Conservation (phyloP, 2,329 filamentous ascomycete genomes). For the Penicillium sp. region DNA sequence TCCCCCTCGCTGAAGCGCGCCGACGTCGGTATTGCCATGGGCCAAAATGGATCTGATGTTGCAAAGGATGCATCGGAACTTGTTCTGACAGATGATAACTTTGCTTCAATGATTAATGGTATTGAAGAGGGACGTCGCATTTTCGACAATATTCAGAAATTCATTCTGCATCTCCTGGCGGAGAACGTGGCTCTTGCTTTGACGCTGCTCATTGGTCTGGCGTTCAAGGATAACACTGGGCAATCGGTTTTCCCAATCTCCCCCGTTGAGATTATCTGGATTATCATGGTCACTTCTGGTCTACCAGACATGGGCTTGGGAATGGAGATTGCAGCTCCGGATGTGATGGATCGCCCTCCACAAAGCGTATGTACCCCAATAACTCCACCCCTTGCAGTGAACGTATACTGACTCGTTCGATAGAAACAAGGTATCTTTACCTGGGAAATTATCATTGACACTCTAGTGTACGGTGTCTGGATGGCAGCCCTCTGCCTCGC, state of each 20-base stretch:
- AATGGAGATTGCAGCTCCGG: conserved; percentile 70
- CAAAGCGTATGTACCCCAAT: conserved; percentile 49
- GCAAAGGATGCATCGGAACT: conserved; percentile 70
- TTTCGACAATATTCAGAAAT: conserved; percentile 89
- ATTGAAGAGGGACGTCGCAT: conserved; percentile 82
- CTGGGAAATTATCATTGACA: conserved; percentile 73
- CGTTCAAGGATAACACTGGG: conserved; percentile 69
- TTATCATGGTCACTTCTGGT: conserved; percentile 89
- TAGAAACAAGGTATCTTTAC: conserved; percentile 71
- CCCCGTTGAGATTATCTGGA: conserved; percentile 86
- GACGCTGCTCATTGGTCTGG: conserved; percentile 76
- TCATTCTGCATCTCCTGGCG: conserved; percentile 75
- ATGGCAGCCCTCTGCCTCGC: conserved; percentile 70
- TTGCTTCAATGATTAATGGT: conserved; percentile 80
- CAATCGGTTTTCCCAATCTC: conserved; percentile 84
- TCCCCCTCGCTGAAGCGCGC: conserved; percentile 77
- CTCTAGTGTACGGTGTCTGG: conserved; percentile 75
- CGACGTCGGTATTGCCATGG: conserved; percentile 89
- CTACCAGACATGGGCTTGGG: conserved; percentile 87
- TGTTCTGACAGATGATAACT: conserved; percentile 77
- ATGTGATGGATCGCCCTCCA: conserved; percentile 78
- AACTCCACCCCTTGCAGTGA: not conserved
- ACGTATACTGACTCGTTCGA: conserved; percentile 6
- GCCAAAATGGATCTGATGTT: conserved; percentile 75
- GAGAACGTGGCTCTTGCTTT: conserved; percentile 84